Base-by-base conservation (phyloP, 2,329 filamentous ascomycete genomes). In the Thermoascus crustaceus region DNA sequence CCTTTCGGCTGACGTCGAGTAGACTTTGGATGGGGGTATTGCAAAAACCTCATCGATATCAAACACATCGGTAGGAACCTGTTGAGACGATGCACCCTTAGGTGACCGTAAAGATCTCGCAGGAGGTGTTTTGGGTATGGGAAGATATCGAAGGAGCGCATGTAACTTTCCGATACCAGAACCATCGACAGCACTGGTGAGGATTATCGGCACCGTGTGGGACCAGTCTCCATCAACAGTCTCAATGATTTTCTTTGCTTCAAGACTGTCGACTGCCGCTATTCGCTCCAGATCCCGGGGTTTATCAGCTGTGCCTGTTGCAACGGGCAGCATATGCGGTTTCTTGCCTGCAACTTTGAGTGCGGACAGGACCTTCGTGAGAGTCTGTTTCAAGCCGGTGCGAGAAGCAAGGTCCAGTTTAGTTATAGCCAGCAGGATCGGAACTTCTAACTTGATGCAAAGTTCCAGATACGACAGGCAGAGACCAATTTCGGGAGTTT, bases 21-120 rank as follows among this genome's bases (percentile, higher is more conserved):
- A 67, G 4, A 73, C 68, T 43, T 78, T 78, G 1, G 78, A 76
- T 1, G 75, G 73, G 1, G 81, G 75, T 9, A 88, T 73, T 39
- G 75, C 83, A 57, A 94, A 96, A 1, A 87, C 78, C 48, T 95
- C 89, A 54, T 96, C 89, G 16, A 96, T 75, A 52, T 95, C 84
- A 52, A 96, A 96, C 2, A 95, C 64, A 21, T 75, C 75, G 4
- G 67, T 66, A 2, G 78, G 75, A 37, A 75, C 71, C 39, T 78
- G 70, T 1, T 46, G 35, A 2, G 37, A 10, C 8, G 24, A n/a
- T 10, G 37, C 29, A 8, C 35, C 31, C n/a, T 41, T 48, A 3
- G 45, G 33, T 22, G 51, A 17, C 3, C 35, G 42, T 11, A 52
- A 37, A n/a, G 33, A 42, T 35, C 49, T 50, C 18, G 50, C 46